Base-by-base conservation (phyloP, 192 early-diverging fungal species). In the Chytriomyces sp. region DNA sequence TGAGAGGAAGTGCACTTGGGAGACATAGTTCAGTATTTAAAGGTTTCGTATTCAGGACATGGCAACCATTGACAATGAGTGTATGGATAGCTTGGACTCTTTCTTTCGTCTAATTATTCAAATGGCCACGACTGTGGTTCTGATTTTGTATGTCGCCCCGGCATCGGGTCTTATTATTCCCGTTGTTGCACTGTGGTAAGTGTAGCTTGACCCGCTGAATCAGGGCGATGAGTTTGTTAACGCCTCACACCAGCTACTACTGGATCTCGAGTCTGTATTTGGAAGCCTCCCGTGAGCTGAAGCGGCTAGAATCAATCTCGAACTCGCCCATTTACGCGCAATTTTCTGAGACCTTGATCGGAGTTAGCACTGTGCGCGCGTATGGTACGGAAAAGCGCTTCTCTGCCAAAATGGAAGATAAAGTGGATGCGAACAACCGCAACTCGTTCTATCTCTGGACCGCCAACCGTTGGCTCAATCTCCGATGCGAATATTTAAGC, bases 391-490 rank as follows among this genome's bases (percentile, higher is more conserved):
- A 84, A 65, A 64, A 68, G 28, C 24, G 79, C 11, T 77, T 82
- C 47, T 67, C 80, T 24, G 28, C 24, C 35, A 47, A 78, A 23
- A 83, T 77, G 62, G 64, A 67, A 46, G 66, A 68, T 11, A 85
- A 84, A 59, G 66, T 79, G 18, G 79, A 97, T 79, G 83, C 79
- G 59, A 92, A 93, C 83, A 93, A 94, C 82, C 85, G 94, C 13
- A 89, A 92, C 10, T 94, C 88, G 78, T 91, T 94, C 67, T 88
- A 91, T 79, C 86, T 94, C 85, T 94, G 93, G 92, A 91, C 89
- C 8, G 86, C 86, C n/a, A 93, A 93, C 85, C 86, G 70, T 20
- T 81, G 74, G 73, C n/a, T 81, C 1, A 81, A 60, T 43, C 50
- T 72, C 11, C 68, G 62, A 13, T 70, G 61, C n/a, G 77, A 65